Evolutionary conservation across 768 basidiomycete genomes (phyloP), one percentile per base, ranked within the genome.

Genomic region (Exsudoporus frostii): DNA sequence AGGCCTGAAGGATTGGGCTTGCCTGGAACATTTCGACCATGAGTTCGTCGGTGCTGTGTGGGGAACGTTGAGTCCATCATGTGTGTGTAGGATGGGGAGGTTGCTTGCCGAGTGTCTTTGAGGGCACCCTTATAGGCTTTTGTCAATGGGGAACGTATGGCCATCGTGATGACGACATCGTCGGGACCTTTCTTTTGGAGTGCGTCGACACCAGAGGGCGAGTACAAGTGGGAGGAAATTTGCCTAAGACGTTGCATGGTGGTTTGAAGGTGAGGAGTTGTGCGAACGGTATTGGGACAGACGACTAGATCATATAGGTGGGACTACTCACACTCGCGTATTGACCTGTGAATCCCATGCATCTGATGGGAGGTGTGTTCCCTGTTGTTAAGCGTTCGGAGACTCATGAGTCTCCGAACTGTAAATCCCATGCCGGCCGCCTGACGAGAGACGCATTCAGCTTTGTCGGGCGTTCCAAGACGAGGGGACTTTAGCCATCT

Each of bases 151-250:
- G 86, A 87, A 29, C 88, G 83, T 59, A 86, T 83, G 53, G 90
- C 87, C 76, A 89, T 79, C 2, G 89, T 90, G 54, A 92, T 81
- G 65, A 92, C 90, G 13, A 92, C 84, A 76, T 92, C 90, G 57
- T 90, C 82, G 4, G 82, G 81, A 46, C 69, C 76, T 66, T 88
- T 85, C 39, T 70, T 73, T 55, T 82, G 75, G 44, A 90, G 73
- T 15, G 76, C 73, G 20, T 75, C 68, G 7, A 82, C 64, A n/a
- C 81, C 82, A 17, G 76, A 67, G 13, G 76, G 61, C 4, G 71
- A 64, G 19, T 73, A 62, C 47, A 88, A 67, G 61, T 88, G 88
- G 38, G 82, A 79, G 27, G 80, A 79, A 24, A 88, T 71, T 68
- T 87, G 84, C 65, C 77, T 82, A 47, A 88, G 74, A 55, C 85